Conservation (phyloP, 805 yeast genomes). For the Saturnispora zaruensis region DNA sequence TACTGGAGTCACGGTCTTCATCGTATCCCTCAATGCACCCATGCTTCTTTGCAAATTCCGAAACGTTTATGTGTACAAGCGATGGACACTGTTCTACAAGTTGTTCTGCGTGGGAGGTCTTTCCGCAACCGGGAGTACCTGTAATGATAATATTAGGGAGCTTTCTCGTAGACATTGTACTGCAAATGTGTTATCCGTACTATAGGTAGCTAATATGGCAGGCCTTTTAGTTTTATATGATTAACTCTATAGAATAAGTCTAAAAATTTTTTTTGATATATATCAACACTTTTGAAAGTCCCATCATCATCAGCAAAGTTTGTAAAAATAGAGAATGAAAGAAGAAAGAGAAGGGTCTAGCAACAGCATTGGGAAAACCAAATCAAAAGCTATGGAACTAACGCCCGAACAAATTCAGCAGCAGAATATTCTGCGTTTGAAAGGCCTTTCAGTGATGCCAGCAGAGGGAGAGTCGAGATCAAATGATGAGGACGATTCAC, state of each 20-base stretch:
- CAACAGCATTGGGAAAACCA: not conserved
- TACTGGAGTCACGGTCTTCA: conserved; percentile 71
- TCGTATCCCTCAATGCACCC: conserved; percentile 79
- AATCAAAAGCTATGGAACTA: not conserved
- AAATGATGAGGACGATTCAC: conserved; percentile 12
- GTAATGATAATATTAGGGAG: conserved; percentile 78
- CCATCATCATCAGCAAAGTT: not conserved
- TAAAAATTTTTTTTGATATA: not conserved
- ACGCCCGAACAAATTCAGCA: conserved; percentile 15
- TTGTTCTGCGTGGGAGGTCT: conserved; percentile 58
- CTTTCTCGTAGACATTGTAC: conserved; percentile 25
- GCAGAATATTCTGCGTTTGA: conserved; percentile 13
- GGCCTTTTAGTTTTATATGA: no score
- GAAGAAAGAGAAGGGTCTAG: conserved; percentile 2
- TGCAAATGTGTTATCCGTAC: not conserved
- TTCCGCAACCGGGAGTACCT: conserved; percentile 93
- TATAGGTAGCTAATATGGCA: not conserved
- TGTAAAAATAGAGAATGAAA: not conserved
- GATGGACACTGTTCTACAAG: conserved; percentile 45
- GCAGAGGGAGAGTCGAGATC: conserved; percentile 1
- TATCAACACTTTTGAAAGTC: not conserved
- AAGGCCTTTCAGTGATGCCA: conserved; percentile 10
- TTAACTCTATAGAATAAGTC: not conserved
- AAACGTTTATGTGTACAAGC: conserved; percentile 52
- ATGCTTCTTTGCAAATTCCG: conserved; percentile 73